Base-by-base conservation (phyloP, 2,329 filamentous ascomycete species). In the Aureobasidium sp. region DNA sequence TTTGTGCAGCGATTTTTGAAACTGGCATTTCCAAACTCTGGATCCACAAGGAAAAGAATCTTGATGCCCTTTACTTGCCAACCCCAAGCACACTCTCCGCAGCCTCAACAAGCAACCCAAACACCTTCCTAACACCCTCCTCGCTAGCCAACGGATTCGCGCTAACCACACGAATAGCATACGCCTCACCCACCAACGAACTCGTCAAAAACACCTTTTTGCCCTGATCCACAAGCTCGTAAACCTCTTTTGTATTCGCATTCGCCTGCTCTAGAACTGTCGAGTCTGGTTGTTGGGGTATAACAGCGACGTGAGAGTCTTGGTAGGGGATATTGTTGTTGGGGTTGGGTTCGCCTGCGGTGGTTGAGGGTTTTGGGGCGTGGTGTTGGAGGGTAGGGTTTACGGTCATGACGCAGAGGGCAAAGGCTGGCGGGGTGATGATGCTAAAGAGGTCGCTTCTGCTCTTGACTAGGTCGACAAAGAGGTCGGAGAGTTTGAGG, bases 131-230 rank as follows among this genome's bases (percentile, higher is more conserved):
- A 4, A 97, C 76, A 73, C 90, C 88, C 70, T 84, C 83, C 74
- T 90, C 87, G 72, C 93, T 86, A 0, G 87, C 84, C 44, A 84
- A 78, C 27, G 83, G 78, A 68, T 88, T 89, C 0, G 84, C 87
- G 62, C 89, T 91, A 25, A 93, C 87, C 41, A 97, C 84, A 0
- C 93, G 81, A 64, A 97, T 95, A 1, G 88, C 87, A 73, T 90
- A 90, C 22, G 85, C 79, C 0, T 85, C 88, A 9, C 84, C 84
- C 14, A 96, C 81, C 5, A 91, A 83, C 1, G 87, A 88, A 45
- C 86, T 87, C 0, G 91, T 97, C 27, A 97, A 77, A 74, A 90
- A 97, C 62, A 96, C 88, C 73, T 90, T 85, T 1, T 90, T 90
- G 8, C 82, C 78, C 3, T 79, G 78, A 68, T 95, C 93, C 31